phyloP scores from a whole-genome alignment of 208 protist species.

The Leishmania arabica region DNA sequence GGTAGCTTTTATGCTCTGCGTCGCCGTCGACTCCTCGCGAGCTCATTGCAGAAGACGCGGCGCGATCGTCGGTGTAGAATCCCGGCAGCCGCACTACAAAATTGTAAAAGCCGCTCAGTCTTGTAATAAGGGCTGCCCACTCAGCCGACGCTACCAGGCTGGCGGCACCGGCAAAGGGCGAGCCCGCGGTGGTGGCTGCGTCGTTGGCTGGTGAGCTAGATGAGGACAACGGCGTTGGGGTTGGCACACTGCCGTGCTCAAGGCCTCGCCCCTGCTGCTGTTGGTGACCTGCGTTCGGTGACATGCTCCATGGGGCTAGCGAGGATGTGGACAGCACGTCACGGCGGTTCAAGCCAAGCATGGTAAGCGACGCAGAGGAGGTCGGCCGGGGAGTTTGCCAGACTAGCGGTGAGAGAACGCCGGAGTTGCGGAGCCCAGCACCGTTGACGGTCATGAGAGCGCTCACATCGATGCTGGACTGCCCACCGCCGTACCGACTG shows the following conservation, averaged over 20 bases:
- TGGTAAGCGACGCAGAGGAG: not conserved
- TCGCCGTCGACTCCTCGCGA: not conserved
- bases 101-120: conserved; percentile 19
- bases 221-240: not conserved
- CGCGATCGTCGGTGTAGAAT: not conserved
- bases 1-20: not conserved
- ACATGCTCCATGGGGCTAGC: not conserved
- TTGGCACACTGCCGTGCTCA: conserved; percentile 1
- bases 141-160: not conserved
- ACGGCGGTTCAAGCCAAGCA: conserved; percentile 9
- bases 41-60: not conserved
- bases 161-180: not conserved
- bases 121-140: not conserved
- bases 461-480: conserved; percentile 8
- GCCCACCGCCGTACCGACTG: not conserved
- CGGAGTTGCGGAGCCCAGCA: conserved; percentile 14
- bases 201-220: not conserved
- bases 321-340: conserved; percentile 14
- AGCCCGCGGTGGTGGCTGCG: not conserved
- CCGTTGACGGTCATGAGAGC: not conserved
- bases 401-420: conserved; percentile 9
- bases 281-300: not conserved
- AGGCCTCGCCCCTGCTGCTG: not conserved
- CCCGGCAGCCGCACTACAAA: conserved; percentile 11
- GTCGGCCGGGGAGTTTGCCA: not conserved